Conservation (phyloP, 805 yeast species). For the Komagataella mondaviorum region DNA sequence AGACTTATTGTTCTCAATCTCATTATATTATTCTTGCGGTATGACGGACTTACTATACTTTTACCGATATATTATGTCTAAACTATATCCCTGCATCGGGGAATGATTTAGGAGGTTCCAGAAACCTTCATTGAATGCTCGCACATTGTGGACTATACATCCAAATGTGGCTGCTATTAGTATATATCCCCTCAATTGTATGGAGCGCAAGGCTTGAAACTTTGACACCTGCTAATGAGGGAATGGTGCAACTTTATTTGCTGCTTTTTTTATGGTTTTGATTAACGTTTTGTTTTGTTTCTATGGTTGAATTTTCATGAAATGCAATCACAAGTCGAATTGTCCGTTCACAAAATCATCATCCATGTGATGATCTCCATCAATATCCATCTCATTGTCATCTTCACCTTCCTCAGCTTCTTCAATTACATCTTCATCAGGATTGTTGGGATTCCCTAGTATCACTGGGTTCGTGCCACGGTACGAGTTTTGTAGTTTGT, state of each 20-base stretch:
- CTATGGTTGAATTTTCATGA: not conserved
- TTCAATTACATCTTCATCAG: conserved; percentile 75
- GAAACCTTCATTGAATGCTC: not conserved
- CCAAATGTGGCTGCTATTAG: not conserved
- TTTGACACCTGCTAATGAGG: not conserved
- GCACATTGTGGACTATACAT: not conserved
- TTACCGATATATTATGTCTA: not conserved
- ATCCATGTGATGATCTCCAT: conserved; percentile 31
- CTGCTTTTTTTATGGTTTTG: not conserved
- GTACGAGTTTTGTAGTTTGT: not conserved
- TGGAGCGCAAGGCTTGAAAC: not conserved
- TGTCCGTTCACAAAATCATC: conserved; percentile 85
- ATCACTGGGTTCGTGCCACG: conserved; percentile 55
- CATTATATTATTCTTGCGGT: not conserved
- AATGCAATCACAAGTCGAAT: conserved; percentile 48
- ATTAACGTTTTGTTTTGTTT: not conserved
- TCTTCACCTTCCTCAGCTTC: conserved; percentile 33
- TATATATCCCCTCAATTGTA: not conserved
- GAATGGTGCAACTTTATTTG: not conserved
- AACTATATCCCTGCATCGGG: not conserved
- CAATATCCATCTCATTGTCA: conserved; percentile 34
- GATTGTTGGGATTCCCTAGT: conserved; percentile 72
- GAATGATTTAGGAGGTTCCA: not conserved
- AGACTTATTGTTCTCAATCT: not conserved
- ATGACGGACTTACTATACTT: not conserved